These are phyloP conservation scores for Aspergillus bridgeri DNA, from an alignment of 495 filamentous ascomycete species.

Conservation along the genomic window DNA sequence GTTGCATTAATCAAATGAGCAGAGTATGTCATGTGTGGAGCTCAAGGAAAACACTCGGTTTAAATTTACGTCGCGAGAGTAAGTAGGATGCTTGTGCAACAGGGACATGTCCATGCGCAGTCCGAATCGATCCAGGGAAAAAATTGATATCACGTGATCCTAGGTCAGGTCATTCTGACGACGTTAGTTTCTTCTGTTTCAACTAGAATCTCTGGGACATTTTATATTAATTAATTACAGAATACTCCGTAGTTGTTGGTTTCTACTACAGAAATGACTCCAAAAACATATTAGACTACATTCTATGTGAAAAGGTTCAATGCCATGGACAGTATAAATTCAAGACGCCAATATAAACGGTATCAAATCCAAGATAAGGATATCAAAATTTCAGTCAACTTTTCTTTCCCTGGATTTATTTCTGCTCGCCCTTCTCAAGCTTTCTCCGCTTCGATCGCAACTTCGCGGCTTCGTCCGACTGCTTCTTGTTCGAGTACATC, in stretches of 20 bases:
- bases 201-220: not conserved
- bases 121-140: conserved; percentile 6
- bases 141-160: conserved; percentile 10
- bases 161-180: not conserved
- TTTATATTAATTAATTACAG: not conserved
- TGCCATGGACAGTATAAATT: conserved; percentile 2
- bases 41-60: not conserved
- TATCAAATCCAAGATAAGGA: not conserved
- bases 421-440: conserved; percentile 63
- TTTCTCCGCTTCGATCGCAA: conserved; percentile 84
- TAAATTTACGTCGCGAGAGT: not conserved
- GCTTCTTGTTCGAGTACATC: conserved; percentile 82
- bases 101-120: not conserved
- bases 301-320: not conserved
- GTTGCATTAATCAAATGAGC: not conserved
- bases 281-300: not conserved
- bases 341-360: not conserved
- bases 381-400: conserved; percentile 12
- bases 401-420: conserved; percentile 26
- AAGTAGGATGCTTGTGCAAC: not conserved
- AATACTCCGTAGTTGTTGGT: not conserved
- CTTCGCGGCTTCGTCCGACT: conserved; percentile 68
- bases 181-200: not conserved
- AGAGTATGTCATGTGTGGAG: not conserved
- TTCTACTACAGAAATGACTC: not conserved